Evolutionary conservation across 345 rosid species (phyloP).

Genomic region (Bruguiera sexangula): DNA sequence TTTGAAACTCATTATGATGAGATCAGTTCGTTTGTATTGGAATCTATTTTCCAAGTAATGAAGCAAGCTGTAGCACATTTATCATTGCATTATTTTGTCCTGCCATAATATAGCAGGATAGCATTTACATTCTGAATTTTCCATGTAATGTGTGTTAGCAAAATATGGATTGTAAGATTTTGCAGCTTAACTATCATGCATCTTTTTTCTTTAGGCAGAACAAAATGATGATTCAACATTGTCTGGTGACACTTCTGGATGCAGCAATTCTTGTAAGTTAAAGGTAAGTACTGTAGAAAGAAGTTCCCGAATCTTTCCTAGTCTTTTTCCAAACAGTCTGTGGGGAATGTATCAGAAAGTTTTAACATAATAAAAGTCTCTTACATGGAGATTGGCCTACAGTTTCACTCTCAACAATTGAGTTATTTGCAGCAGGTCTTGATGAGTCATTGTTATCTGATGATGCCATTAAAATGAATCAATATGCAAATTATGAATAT

Average conservation of each 20-base stretch:
- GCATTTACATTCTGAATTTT: slow-evolving; percentile 11
- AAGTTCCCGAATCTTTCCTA: background rate
- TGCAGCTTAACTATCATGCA: slow-evolving; percentile 9
- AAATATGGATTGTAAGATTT: slow-evolving; percentile 6
- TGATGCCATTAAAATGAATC: background rate
- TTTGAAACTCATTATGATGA: slow-evolving; percentile 54
- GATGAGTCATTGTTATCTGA: background rate
- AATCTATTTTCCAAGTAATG: slow-evolving; percentile 55
- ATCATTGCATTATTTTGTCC: slow-evolving; percentile 14
- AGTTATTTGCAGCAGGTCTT: background rate
- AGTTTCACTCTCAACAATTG: background rate
- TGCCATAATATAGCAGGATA: slow-evolving; percentile 14
- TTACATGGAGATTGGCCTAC: background rate
- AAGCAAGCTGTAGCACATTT: slow-evolving; percentile 19
- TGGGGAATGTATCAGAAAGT: background rate
- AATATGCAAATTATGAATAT: background rate
- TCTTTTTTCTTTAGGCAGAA: slow-evolving; percentile 43
- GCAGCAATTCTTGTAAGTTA: slow-evolving; percentile 52
- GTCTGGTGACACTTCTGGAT: slow-evolving; percentile 38
- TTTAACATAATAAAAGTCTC: background rate
- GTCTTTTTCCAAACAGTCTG: too few relatives aligned
- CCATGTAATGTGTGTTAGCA: slow-evolving; percentile 7
- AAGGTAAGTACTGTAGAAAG: slow-evolving; percentile 50
- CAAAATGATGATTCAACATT: slow-evolving; percentile 34
- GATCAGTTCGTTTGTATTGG: slow-evolving; percentile 46